Evolutionary conservation across 768 basidiomycete species (phyloP).

Genomic region (Neoboletus brunneissimus): DNA sequence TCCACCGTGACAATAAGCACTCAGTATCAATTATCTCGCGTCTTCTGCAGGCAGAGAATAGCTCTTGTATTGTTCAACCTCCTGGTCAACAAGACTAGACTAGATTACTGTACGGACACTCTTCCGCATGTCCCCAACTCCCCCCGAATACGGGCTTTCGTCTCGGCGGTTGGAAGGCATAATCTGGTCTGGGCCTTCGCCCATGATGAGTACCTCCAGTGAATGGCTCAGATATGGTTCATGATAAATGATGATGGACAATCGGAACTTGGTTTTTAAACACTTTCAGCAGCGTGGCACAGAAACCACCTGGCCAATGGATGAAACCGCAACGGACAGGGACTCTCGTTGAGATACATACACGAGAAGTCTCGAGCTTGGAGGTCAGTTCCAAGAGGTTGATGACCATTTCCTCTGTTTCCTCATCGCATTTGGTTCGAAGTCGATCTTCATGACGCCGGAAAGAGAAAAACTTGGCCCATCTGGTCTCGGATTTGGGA

Average conservation of each 20-base stretch:
- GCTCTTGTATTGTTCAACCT: neutral
- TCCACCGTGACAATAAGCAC: neutral
- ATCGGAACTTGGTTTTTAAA: neutral
- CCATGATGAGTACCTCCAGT: too few relatives aligned
- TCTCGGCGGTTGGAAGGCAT: neutral
- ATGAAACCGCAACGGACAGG: neutral
- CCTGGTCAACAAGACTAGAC: neutral
- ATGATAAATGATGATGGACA: neutral
- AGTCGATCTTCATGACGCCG: neutral
- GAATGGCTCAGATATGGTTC: neutral
- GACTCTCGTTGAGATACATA: neutral
- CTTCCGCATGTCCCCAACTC: too few relatives aligned
- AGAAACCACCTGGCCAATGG: neutral
- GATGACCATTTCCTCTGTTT: constrained; percentile 92
- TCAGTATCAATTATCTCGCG: neutral
- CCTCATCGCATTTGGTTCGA: constrained; percentile 37
- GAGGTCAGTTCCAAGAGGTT: constrained; percentile 88
- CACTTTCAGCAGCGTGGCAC: neutral
- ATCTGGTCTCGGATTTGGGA: neutral
- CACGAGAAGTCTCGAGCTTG: constrained; percentile 42
- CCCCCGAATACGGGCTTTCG: neutral
- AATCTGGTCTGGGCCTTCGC: neutral
- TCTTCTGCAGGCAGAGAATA: neutral
- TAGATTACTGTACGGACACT: neutral
- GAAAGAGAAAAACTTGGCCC: neutral